phyloP scores from a whole-genome alignment of 2,329 filamentous ascomycete species.

The Epichloe glyceriae region DNA sequence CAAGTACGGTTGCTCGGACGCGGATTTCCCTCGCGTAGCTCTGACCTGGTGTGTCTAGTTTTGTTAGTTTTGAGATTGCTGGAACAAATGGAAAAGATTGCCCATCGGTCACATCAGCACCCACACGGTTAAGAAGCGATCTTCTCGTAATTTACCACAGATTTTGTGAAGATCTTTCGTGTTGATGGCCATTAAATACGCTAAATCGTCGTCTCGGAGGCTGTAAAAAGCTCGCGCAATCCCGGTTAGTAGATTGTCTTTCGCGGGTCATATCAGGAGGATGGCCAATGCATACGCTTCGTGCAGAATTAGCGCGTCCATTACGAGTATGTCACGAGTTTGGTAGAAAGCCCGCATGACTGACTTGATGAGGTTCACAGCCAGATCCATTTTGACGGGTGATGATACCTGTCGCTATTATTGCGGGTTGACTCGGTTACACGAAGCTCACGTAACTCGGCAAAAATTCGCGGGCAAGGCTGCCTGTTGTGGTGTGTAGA shows the following conservation, averaged over 20 bases:
- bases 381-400: slow-evolving; percentile 32
- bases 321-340: slow-evolving; percentile 68
- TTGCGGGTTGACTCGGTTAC: not conserved
- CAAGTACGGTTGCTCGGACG: slow-evolving; percentile 79
- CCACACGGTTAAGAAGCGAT: slow-evolving; percentile 73
- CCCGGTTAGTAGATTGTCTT: not conserved
- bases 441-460: not conserved
- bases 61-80: slow-evolving; percentile 28
- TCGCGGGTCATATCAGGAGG: not conserved
- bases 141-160: slow-evolving; percentile 72
- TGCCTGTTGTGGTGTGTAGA: not conserved
- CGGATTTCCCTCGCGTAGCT: slow-evolving; percentile 68
- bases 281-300: slow-evolving; percentile 46
- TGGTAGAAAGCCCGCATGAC: slow-evolving; percentile 79
- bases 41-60: slow-evolving; percentile 47
- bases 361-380: slow-evolving; percentile 71
- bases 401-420: not conserved
- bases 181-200: slow-evolving; percentile 77
- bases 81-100: not conserved
- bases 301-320: slow-evolving; percentile 79
- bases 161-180: slow-evolving; percentile 85
- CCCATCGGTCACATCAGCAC: slow-evolving; percentile 15
- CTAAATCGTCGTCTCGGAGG: slow-evolving; percentile 79
- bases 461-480: not conserved
- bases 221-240: slow-evolving; percentile 34